Base-by-base conservation (phyloP, 2,329 filamentous ascomycete genomes). In the Ploettnerulaceae sp. region DNA sequence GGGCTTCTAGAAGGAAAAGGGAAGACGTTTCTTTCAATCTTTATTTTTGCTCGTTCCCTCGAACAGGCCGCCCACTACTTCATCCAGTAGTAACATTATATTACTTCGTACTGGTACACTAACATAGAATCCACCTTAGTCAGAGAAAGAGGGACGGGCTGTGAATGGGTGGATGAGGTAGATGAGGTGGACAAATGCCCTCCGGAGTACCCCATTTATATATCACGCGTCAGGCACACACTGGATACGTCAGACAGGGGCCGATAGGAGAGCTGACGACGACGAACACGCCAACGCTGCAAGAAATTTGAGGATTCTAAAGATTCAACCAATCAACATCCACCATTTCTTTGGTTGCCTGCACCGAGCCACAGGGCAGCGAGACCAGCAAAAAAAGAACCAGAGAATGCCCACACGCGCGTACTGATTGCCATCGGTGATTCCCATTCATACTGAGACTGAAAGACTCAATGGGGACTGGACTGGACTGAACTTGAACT, bases 321-420 rank as follows among this genome's bases (percentile, higher is more conserved):
- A 37, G 12, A 37, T 22, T 3, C 12, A n/a, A 22, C 34, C 34
- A 37, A 37, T 37, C 21, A 37, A 4, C n/a, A n/a, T n/a, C n/a
- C n/a, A 28, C 31, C 37, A 29, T 28, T 11, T 14, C n/a, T 40
- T 18, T 17, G 17, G 18, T 26, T 40, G 34, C 34, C 34, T 14
- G 34, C 34, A 15, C 25, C 25, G n/a, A 40, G 37, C 37, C 37
- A 40, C 37, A n/a, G n/a, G n/a, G n/a, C n/a, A n/a, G n/a, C 37
- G 25, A 29, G 11, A 9, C 9, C 6, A 11, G 18, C 6, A 22
- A 12, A 35, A n/a, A 31, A 14, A 31, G 11, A 4, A 31, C 5
- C 4, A 31, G 9, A 5, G n/a, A n/a, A n/a, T n/a, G n/a, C n/a
- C n/a, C n/a, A n/a, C n/a, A n/a, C n/a, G n/a, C n/a, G n/a, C n/a